These are phyloP conservation scores for Candida maesae DNA, from an alignment of 805 yeast genomes.

Conservation along the genomic window DNA sequence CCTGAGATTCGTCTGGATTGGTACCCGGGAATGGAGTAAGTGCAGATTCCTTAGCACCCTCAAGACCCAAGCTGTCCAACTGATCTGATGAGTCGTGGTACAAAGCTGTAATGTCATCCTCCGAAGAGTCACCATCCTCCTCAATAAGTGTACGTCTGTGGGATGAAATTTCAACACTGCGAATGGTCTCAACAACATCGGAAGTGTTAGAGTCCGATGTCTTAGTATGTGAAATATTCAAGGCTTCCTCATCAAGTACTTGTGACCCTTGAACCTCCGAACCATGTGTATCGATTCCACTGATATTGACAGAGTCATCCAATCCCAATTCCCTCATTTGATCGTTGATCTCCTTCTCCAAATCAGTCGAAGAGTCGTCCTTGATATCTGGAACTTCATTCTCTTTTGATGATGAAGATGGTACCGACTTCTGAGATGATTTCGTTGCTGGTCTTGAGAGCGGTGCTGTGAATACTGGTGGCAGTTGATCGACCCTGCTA, in stretches of 20 bases:
- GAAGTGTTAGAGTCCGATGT: background rate
- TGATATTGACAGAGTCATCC: slow-evolving; percentile 1
- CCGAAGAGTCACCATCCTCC: slow-evolving; percentile 16
- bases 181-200: slow-evolving; percentile 13
- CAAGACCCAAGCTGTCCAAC: slow-evolving; percentile 8
- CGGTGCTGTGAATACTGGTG: background rate
- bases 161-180: slow-evolving; percentile 31
- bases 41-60: background rate
- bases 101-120: slow-evolving; percentile 27
- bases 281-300: background rate
- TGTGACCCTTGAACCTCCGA: too few relatives aligned
- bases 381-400: background rate
- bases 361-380: slow-evolving; percentile 3
- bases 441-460: background rate
- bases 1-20: slow-evolving; percentile 8
- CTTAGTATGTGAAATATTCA: too few relatives aligned
- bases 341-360: slow-evolving; percentile 7
- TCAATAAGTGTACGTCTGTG: slow-evolving; percentile 29
- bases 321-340: slow-evolving; percentile 11
- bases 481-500: background rate
- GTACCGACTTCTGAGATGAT: background rate
- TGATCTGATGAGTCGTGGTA: slow-evolving; percentile 17
- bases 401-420: background rate
- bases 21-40: slow-evolving; percentile 6
- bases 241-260: too few relatives aligned